Percentiles rank a stretch among this genome's conserved stretches.
Evolutionary conservation across 2,329 filamentous ascomycete genomes (phyloP).

Genomic region (Boeremia lycopersici): DNA sequence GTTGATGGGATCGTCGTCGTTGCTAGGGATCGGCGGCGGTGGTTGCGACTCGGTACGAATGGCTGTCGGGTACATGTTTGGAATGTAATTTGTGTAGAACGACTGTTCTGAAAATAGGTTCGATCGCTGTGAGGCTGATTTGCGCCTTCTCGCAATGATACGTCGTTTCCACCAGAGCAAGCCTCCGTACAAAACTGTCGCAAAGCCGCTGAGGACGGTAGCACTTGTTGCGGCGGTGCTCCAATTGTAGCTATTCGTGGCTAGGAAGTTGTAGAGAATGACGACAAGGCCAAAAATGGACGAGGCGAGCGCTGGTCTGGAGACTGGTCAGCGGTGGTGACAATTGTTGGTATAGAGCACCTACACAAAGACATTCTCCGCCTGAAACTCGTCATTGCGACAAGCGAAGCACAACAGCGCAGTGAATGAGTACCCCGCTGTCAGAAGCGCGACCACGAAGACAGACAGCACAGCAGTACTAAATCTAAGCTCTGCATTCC

Average conservation of each 20-base stretch:
- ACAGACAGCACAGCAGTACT: slow-evolving; percentile 50
- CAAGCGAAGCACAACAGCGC: slow-evolving; percentile 55
- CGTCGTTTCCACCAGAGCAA: slow-evolving; percentile 53
- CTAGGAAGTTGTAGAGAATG: slow-evolving; percentile 55
- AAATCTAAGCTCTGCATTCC: slow-evolving; percentile 47
- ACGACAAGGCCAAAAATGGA: slow-evolving; percentile 56
- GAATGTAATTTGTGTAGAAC: slow-evolving; percentile 53
- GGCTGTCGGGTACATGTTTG: slow-evolving; percentile 54
- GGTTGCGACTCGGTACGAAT: slow-evolving; percentile 33
- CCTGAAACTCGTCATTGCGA: slow-evolving; percentile 54
- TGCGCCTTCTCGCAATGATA: slow-evolving; percentile 44
- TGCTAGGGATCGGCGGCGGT: slow-evolving; percentile 35
- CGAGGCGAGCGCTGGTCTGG: slow-evolving; percentile 49
- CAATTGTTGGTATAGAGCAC: slow-evolving; percentile 2
- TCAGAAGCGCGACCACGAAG: slow-evolving; percentile 55
- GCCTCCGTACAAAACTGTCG: slow-evolving; percentile 50
- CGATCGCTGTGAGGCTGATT: slow-evolving; percentile 23
- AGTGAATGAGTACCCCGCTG: slow-evolving; percentile 56
- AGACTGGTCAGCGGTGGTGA: slow-evolving; percentile 21
- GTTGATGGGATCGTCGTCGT: slow-evolving; percentile 57
- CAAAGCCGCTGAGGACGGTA: slow-evolving; percentile 48
- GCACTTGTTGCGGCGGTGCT: slow-evolving; percentile 52
- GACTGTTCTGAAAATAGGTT: slow-evolving; percentile 45
- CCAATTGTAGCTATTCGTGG: slow-evolving; percentile 51
- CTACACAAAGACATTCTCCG: slow-evolving; percentile 56